phyloP scores from a whole-genome alignment of 192 early-diverging fungal species.

The Backusella tarrabulga region DNA sequence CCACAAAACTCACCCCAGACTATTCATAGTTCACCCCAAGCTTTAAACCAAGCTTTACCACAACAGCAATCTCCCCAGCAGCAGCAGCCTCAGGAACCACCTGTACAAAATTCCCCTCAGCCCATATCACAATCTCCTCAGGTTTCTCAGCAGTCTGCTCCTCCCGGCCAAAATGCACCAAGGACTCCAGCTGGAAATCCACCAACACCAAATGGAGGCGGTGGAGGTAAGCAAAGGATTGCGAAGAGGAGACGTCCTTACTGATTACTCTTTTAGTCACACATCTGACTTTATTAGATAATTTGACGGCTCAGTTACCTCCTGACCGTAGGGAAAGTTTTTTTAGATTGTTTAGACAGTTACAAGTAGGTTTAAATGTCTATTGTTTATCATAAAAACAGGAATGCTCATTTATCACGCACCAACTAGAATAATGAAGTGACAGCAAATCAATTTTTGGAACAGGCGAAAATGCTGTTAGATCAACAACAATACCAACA shows the following conservation, averaged over 20 bases:
- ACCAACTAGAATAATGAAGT: conserved; percentile 35
- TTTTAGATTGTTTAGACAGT: conserved; percentile 21
- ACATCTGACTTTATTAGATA: conserved; percentile 20
- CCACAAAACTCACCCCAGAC: background rate
- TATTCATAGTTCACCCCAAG: background rate
- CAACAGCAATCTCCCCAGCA: background rate
- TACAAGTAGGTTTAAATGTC: conserved; percentile 12
- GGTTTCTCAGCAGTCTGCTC: background rate
- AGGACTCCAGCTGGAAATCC: background rate
- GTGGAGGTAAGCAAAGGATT: background rate
- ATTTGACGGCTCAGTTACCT: conserved; percentile 21
- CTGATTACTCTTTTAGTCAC: background rate
- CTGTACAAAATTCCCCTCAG: background rate
- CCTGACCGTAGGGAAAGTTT: conserved; percentile 28
- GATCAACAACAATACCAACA: conserved; percentile 45
- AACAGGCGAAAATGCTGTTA: conserved; percentile 33
- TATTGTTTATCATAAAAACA: background rate
- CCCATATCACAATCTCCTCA: background rate
- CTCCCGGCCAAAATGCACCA: background rate
- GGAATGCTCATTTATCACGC: background rate
- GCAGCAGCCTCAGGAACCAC: conserved; percentile 1
- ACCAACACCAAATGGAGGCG: background rate
- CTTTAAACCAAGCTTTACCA: background rate
- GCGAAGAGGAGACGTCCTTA: background rate
- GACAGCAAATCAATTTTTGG: conserved; percentile 42